A percentile compares a stretch with the other conserved stretches of the same genome.
Evolutionary conservation across 352 stramenopile species (phyloP).

Genomic region (Thraustochytrium sp.): DNA sequence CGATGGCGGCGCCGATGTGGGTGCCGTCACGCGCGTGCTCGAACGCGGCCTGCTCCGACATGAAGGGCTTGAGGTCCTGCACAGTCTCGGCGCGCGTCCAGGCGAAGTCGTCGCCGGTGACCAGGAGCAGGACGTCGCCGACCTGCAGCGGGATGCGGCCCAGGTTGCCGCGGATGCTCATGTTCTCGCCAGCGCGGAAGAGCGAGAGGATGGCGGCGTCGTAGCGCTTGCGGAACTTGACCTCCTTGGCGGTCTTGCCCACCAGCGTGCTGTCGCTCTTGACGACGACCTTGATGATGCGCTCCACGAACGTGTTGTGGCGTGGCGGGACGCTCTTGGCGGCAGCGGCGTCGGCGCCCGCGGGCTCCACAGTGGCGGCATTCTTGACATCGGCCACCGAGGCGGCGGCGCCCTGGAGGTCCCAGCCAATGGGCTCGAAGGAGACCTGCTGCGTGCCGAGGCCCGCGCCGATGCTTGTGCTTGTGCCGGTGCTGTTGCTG

Average conservation of each 20-base stretch:
- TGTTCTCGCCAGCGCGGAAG: constrained; percentile 51
- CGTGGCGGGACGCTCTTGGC: neutral
- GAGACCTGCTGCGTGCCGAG: neutral
- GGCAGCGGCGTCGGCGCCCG: neutral
- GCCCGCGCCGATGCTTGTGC: neutral
- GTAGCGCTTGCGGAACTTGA: constrained; percentile 58
- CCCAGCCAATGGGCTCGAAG: neutral
- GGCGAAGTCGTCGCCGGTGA: constrained; percentile 61
- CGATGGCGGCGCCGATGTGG: neutral
- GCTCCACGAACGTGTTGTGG: constrained; percentile 55
- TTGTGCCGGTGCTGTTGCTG: neutral
- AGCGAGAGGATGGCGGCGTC: constrained; percentile 62
- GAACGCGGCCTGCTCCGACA: neutral
- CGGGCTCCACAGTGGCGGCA: neutral
- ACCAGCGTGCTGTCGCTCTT: constrained; percentile 54
- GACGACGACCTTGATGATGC: constrained; percentile 58
- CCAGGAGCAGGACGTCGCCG: constrained; percentile 61
- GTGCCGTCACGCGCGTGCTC: neutral
- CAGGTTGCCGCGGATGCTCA: constrained; percentile 47
- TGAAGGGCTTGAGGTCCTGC: constrained; percentile 38
- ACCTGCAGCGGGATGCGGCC: constrained; percentile 60
- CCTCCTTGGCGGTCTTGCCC: constrained; percentile 58
- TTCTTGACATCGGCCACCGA: neutral
- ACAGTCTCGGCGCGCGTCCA: constrained; percentile 52
- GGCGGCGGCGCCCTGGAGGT: neutral